Evolutionary conservation across 1,284 basidiomycete genomes (phyloP), one percentile per base, ranked within the genome.

Genomic region (Cerrena zonata): DNA sequence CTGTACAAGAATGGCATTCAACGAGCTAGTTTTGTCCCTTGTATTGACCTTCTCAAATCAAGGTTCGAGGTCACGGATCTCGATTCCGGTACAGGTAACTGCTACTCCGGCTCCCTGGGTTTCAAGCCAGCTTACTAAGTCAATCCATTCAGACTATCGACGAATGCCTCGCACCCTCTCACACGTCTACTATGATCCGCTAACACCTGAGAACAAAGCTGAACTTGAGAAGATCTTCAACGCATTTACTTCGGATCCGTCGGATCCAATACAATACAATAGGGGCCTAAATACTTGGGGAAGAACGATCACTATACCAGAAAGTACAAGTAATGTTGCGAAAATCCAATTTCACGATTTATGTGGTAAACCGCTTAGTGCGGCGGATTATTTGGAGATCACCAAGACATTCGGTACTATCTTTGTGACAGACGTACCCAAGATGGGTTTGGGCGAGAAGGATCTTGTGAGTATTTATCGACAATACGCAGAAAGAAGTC

Each of bases 1-100:
- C 77, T 99, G 0, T 99, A 99, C 76, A 95, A 95, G 79, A 99
- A 99, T 61, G 96, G 96, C 0, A 97, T 99, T 47, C 96, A 99
- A 66, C 84, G 96, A 18, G 83, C 89, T n/a, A 94, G 90, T 59
- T 99, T 99, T 71, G 66, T 98, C 36, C 96, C 96, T 3, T 89
- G 94, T 48, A 99, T 99, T 56, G 89, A 97, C 34, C 77, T 99
- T 34, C 80, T 99, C 61, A 95, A 97, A 71, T 72, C 84, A 2
- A 82, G 80, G 26, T 92, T 96, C 59, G 78, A 86, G 49, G 86
- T 99, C 4, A 89, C 88, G 1, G 93, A 97, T 66, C 79, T 99
- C 24, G 87, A 98, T 69, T 97, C 94, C 10, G 92, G 90, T 39
- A 97, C 93, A 50, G 93, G 94, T 89, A 57, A 54, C 73, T 65